Conservation (phyloP, 2,329 filamentous ascomycete species). For the Ophiocordyceps camponoti-leonardi region DNA sequence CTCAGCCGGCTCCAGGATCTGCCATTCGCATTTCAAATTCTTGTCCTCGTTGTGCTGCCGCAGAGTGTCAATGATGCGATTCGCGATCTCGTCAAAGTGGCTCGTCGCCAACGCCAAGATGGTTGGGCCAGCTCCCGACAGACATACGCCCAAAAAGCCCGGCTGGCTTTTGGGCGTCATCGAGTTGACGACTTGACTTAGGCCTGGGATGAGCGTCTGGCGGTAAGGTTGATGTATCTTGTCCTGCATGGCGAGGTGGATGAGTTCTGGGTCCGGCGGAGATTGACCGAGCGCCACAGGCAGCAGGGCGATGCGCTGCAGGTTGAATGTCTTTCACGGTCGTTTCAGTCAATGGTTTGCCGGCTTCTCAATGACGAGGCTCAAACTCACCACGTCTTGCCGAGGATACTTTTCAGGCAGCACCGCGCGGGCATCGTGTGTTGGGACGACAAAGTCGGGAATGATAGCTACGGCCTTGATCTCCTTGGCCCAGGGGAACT, state of each 20-base stretch:
- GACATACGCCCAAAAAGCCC: constrained; percentile 81
- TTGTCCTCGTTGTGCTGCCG: constrained; percentile 36
- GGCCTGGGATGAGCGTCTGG: constrained; percentile 74
- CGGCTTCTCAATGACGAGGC: not conserved
- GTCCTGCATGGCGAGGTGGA: constrained; percentile 97
- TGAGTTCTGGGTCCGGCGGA: constrained; percentile 81
- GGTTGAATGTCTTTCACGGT: constrained; percentile 54
- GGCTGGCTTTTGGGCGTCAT: constrained; percentile 79
- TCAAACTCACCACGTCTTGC: constrained; percentile 55
- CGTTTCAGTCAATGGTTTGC: not conserved
- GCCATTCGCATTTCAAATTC: constrained; percentile 69
- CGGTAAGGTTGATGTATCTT: constrained; percentile 96
- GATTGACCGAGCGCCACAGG: constrained; percentile 79
- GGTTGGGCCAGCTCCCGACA: constrained; percentile 88
- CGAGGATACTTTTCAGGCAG: constrained; percentile 66
- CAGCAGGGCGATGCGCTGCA: constrained; percentile 82
- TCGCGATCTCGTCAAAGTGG: constrained; percentile 76
- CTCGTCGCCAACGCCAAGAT: constrained; percentile 83
- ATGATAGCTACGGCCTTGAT: constrained; percentile 97
- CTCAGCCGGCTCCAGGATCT: constrained; percentile 72
- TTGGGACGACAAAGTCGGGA: constrained; percentile 90
- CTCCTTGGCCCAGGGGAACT: constrained; percentile 82
- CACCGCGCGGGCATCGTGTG: constrained; percentile 74
- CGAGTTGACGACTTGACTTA: constrained; percentile 77
- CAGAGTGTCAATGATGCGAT: constrained; percentile 61